phyloP scores from a whole-genome alignment of 495 filamentous ascomycete genomes.

The Tuber calosporum region DNA sequence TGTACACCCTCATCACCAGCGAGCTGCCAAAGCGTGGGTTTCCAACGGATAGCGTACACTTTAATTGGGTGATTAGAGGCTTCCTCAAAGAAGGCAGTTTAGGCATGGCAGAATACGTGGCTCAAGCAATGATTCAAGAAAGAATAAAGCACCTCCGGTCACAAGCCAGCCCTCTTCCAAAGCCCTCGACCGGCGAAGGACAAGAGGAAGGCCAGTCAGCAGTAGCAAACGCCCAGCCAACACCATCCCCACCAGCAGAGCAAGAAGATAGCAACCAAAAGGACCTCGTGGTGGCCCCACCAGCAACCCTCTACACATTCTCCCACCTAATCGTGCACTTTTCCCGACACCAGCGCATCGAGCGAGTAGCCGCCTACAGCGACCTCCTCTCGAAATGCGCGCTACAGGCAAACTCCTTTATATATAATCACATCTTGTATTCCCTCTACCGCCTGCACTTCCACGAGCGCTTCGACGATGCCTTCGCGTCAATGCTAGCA shows the following conservation, averaged over 20 bases:
- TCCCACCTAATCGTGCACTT: conserved; percentile 56
- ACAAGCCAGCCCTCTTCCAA: conserved; percentile 27
- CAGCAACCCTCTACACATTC: conserved; percentile 57
- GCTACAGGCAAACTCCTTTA: conserved; percentile 53
- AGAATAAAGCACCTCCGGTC: conserved; percentile 47
- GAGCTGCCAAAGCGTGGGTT: conserved; percentile 55
- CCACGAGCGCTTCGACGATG: conserved; percentile 47
- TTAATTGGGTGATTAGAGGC: conserved; percentile 57
- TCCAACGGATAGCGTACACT: conserved; percentile 52
- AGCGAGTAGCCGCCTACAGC: conserved; percentile 47
- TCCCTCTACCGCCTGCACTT: conserved; percentile 52
- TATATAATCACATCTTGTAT: conserved; percentile 57
- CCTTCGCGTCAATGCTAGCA: conserved; percentile 43
- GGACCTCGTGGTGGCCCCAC: conserved; percentile 41
- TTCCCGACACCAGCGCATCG: conserved; percentile 49
- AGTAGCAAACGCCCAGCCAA: too few species aligned
- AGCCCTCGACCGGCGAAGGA: conserved; percentile 13
- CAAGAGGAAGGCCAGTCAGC: neutral
- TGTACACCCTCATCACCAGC: conserved; percentile 49
- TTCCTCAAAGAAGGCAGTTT: conserved; percentile 47
- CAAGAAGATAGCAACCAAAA: conserved; percentile 42
- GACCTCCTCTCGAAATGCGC: conserved; percentile 48
- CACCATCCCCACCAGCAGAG: neutral
- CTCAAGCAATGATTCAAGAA: conserved; percentile 49
- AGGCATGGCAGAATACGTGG: conserved; percentile 52